Evolutionary conservation across 169 alveolate species (phyloP).

Genomic region (Plasmodium vivax): DNA sequence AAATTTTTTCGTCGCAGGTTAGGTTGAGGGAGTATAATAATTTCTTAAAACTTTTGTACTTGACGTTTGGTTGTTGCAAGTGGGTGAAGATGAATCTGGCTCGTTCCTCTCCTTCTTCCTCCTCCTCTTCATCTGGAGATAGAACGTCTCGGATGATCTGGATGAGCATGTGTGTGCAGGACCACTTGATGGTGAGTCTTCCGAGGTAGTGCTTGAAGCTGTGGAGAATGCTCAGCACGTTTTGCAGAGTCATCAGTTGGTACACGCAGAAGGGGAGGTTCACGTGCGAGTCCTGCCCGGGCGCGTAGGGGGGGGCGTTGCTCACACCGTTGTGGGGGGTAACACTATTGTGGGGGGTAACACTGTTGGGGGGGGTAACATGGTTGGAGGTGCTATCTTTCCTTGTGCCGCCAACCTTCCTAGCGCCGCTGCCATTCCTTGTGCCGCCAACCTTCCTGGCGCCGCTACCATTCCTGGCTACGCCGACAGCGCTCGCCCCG

Average conservation of each 20-base stretch:
- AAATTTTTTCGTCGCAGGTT: constrained; percentile 1
- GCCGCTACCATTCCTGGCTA: not conserved
- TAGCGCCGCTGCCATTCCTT: not conserved
- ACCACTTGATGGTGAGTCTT: constrained; percentile 31
- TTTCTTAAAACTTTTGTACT: constrained; percentile 26
- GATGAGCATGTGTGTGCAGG: constrained; percentile 14
- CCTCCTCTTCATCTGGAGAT: not conserved
- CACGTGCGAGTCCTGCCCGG: not conserved
- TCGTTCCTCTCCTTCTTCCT: no score
- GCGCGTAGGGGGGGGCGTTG: not conserved
- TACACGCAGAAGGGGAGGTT: constrained; percentile 41
- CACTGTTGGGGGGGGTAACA: not conserved
- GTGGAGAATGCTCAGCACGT: constrained; percentile 21
- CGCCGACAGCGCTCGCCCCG: not conserved
- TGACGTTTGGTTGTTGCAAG: constrained; percentile 6
- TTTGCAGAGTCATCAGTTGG: constrained; percentile 30
- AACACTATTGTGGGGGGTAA: no score
- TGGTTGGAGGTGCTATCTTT: not conserved
- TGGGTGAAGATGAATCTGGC: not conserved
- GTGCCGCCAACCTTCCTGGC: not conserved
- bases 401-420: no score
- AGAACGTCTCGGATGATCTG: constrained; percentile 22
- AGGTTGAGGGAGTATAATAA: constrained; percentile 20
- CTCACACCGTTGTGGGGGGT: not conserved
- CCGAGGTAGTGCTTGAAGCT: constrained; percentile 15